phyloP scores from a whole-genome alignment of 768 basidiomycete genomes.

The Omphalotus guepiniiformis region DNA sequence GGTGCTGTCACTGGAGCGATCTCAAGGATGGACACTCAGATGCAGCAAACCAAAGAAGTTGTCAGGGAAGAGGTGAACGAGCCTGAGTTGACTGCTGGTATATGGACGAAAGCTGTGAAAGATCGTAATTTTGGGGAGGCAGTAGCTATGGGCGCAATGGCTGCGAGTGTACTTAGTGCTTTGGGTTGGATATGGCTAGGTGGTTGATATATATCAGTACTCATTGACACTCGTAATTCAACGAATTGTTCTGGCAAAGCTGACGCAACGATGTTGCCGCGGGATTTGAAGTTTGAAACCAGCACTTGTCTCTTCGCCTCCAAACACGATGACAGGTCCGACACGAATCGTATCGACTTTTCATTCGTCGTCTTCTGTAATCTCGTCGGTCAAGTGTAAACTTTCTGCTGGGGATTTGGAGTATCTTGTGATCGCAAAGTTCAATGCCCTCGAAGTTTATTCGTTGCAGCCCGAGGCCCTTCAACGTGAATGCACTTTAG shows the following conservation, averaged over 20 bases:
- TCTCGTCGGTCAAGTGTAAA: constrained; percentile 63
- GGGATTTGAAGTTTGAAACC: too few relatives aligned
- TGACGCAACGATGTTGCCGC: too few relatives aligned
- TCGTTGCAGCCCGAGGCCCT: constrained; percentile 60
- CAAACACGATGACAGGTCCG: constrained; percentile 2
- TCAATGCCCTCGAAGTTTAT: constrained; percentile 64
- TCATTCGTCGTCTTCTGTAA: constrained; percentile 69
- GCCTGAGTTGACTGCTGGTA: neutral
- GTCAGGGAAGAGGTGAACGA: constrained; percentile 2
- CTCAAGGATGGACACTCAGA: constrained; percentile 1
- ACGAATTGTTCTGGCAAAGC: too few relatives aligned
- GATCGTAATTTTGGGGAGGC: constrained; percentile 10
- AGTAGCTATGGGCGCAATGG: constrained; percentile 7
- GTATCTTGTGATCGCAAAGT: constrained; percentile 66
- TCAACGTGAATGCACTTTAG: constrained; percentile 50
- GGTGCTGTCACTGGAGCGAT: constrained; percentile 4
- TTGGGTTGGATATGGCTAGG: constrained; percentile 10
- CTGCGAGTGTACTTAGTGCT: constrained; percentile 9
- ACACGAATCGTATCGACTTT: constrained; percentile 47
- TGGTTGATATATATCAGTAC: constrained; percentile 2
- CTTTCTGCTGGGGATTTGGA: constrained; percentile 50
- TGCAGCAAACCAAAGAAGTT: neutral
- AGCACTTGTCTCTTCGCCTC: too few relatives aligned
- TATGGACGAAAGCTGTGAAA: constrained; percentile 6
- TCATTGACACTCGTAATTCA: too few relatives aligned